A percentile compares a stretch with the other conserved stretches of the same genome.
These are phyloP conservation scores for Rhodotorula sp. DNA, from an alignment of 1,284 basidiomycete genomes.

Conservation along the genomic window DNA sequence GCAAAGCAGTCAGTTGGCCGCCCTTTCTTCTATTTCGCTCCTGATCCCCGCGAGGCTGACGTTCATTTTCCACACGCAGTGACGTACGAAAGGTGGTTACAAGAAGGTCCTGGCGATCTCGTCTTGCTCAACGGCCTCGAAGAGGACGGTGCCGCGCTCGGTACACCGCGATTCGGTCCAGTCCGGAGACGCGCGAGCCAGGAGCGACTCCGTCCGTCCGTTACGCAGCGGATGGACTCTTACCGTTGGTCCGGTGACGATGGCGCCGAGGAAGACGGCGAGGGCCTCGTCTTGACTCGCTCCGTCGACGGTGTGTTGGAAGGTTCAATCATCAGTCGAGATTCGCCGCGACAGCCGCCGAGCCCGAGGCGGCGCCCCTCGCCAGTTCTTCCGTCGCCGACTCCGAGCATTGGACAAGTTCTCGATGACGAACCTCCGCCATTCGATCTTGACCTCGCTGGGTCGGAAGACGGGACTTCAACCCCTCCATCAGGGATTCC, in stretches of 20 bases:
- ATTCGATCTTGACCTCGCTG: constrained; percentile 10
- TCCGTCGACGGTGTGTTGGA: constrained; percentile 22
- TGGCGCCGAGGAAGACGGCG: constrained; percentile 24
- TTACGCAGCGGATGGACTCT: constrained; percentile 15
- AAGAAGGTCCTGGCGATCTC: constrained; percentile 22
- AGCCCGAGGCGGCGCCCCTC: neutral
- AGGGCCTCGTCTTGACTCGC: constrained; percentile 29
- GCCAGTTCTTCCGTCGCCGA: neutral
- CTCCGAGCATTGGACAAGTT: neutral
- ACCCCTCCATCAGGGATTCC: constrained; percentile 6
- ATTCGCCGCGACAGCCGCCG: neutral
- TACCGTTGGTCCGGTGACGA: constrained; percentile 17
- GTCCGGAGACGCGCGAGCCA: neutral
- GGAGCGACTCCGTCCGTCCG: neutral
- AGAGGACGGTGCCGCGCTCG: too few relatives aligned
- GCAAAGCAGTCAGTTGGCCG: constrained; percentile 21
- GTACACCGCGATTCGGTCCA: neutral
- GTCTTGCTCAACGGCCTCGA: constrained; percentile 18
- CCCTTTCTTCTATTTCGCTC: too few relatives aligned
- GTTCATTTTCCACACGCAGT: constrained; percentile 7
- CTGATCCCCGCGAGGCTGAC: neutral
- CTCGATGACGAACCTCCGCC: constrained; percentile 21
- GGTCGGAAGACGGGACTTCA: neutral
- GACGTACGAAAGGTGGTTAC: constrained; percentile 23
- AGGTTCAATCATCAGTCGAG: constrained; percentile 27